These are phyloP conservation scores for Symbiodinium natans DNA, from an alignment of 73 alveolate species.

Conservation along the genomic window DNA sequence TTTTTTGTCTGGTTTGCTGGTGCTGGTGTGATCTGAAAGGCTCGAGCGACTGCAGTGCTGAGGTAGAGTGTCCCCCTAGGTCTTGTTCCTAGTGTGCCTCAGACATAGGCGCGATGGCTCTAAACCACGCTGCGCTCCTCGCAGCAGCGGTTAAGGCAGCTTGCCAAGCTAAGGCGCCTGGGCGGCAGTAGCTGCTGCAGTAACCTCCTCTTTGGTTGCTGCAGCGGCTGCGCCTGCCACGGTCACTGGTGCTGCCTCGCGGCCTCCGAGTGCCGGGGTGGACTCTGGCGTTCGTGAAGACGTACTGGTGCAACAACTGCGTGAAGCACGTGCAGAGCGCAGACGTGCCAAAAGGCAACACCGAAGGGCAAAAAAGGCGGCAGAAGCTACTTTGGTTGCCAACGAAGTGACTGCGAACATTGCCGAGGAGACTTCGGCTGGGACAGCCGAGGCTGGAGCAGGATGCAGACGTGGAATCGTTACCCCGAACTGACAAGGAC, in stretches of 20 bases:
- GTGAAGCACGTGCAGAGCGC: neutral
- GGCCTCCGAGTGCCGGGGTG: neutral
- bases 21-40: neutral
- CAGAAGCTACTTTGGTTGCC: neutral
- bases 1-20: too few relatives aligned
- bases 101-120: neutral
- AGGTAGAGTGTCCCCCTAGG: neutral
- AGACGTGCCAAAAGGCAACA: neutral
- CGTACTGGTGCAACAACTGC: neutral
- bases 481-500: neutral
- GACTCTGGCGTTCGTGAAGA: neutral
- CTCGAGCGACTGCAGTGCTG: neutral
- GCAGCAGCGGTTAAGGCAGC: neutral
- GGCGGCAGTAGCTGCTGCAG: conserved; percentile 5
- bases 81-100: neutral
- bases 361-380: neutral
- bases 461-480: neutral
- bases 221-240: neutral
- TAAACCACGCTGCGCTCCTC: neutral
- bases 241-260: neutral
- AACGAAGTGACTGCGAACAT: neutral
- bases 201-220: neutral
- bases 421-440: neutral
- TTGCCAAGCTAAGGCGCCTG: conserved; percentile 7
- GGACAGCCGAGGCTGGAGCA: neutral